Conservation (phyloP, 768 basidiomycete species). For the Trametes gibbosa region DNA sequence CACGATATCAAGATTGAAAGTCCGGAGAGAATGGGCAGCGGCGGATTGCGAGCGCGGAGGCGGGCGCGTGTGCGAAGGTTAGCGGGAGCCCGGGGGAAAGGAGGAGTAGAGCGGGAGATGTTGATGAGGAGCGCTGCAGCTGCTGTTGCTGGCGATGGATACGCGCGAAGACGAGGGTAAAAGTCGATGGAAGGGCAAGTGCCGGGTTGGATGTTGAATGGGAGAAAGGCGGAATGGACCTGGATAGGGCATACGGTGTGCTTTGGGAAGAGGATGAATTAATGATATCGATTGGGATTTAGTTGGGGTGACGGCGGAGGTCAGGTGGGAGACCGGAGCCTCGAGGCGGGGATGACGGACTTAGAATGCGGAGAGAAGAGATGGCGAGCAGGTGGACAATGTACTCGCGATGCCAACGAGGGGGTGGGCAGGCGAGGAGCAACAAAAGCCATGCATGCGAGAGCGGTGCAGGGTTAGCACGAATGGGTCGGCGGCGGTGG, state of each 20-base stretch:
- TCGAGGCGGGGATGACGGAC: constrained; percentile 8
- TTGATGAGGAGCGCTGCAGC: too few species aligned
- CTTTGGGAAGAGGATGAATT: background rate
- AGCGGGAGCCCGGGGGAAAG: background rate
- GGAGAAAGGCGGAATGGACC: too few species aligned
- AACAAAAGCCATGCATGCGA: background rate
- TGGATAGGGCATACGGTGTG: background rate
- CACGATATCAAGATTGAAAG: constrained; percentile 1
- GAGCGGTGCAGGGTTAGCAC: background rate
- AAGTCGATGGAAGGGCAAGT: background rate
- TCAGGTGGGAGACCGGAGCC: background rate
- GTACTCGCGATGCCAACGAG: too few species aligned
- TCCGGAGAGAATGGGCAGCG: background rate
- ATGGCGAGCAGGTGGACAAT: background rate
- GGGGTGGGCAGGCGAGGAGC: too few species aligned
- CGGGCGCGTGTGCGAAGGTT: background rate
- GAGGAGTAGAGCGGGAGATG: background rate
- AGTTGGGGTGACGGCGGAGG: background rate
- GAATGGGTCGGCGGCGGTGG: background rate
- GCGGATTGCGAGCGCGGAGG: background rate
- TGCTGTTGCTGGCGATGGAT: too few species aligned
- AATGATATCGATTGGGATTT: background rate
- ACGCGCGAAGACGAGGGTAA: too few species aligned
- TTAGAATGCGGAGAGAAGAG: background rate
- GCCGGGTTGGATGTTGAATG: too few species aligned